Percentiles rank a stretch among this genome's conserved stretches.
These are phyloP conservation scores for Pseudozyma pruni DNA, from an alignment of 1,284 basidiomycete genomes.

Conservation along the genomic window DNA sequence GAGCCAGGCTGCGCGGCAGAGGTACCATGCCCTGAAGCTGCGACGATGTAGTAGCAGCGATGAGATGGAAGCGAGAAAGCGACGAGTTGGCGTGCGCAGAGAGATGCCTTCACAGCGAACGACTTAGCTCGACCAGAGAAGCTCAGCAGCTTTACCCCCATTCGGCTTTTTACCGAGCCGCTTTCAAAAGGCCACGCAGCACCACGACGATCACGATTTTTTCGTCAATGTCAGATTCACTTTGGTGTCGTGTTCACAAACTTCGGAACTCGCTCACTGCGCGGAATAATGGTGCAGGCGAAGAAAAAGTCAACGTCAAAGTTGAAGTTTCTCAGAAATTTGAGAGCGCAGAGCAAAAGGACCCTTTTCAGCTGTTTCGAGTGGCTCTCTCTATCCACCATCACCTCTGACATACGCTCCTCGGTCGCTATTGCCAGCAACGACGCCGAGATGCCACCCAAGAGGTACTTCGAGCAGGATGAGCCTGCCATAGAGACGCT, in stretches of 20 bases:
- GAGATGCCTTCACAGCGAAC: too few relatives aligned
- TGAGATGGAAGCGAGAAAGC: background rate
- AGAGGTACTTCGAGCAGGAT: slow-evolving; percentile 54
- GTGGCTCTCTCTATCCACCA: background rate
- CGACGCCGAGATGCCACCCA: slow-evolving; percentile 43
- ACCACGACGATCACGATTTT: slow-evolving; percentile 15
- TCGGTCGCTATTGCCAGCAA: background rate
- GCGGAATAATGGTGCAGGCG: too few relatives aligned
- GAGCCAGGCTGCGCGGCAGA: slow-evolving; percentile 32
- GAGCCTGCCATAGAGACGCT: slow-evolving; percentile 17
- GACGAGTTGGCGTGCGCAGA: background rate
- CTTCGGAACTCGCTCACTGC: too few relatives aligned
- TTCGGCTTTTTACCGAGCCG: slow-evolving; percentile 12
- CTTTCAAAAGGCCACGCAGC: slow-evolving; percentile 31
- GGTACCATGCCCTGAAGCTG: too few relatives aligned
- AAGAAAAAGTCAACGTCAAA: too few relatives aligned
- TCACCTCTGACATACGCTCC: background rate
- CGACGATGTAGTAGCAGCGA: too few relatives aligned
- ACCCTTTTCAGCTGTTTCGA: background rate
- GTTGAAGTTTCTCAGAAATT: too few relatives aligned
- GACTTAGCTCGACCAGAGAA: slow-evolving; percentile 6
- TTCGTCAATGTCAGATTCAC: slow-evolving; percentile 7
- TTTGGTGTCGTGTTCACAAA: too few relatives aligned
- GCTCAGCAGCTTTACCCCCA: background rate
- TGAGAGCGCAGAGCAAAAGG: background rate